phyloP scores from a whole-genome alignment of 331 rosid species.

The Malus hybrid region DNA sequence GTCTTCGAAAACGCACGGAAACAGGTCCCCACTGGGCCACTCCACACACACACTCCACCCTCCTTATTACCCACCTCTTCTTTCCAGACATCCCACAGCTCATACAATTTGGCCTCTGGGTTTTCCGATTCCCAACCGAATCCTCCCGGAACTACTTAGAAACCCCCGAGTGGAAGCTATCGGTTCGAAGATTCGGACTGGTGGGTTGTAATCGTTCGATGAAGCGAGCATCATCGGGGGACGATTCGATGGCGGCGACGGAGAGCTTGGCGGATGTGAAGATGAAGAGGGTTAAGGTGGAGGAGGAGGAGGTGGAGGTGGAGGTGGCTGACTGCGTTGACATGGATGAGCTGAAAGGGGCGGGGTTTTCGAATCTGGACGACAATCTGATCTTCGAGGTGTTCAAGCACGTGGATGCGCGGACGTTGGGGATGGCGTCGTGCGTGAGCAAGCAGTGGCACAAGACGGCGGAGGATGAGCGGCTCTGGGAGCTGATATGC shows the following conservation, averaged over 20 bases:
- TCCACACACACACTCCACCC: slow-evolving; percentile 7
- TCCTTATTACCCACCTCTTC: not conserved
- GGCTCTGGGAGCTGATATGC: slow-evolving; percentile 98
- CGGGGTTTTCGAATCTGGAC: slow-evolving; percentile 41
- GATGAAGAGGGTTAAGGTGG: slow-evolving; percentile 49
- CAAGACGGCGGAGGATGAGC: slow-evolving; percentile 79
- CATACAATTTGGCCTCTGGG: not conserved
- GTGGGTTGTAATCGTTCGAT: slow-evolving; percentile 17
- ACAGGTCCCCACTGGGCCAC: slow-evolving; percentile 37
- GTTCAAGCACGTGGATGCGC: slow-evolving; percentile 76
- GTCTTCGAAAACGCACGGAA: slow-evolving; percentile 56
- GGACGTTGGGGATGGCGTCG: slow-evolving; percentile 60
- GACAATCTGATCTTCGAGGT: slow-evolving; percentile 82
- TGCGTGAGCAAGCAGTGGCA: slow-evolving; percentile 95
- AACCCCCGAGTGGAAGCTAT: not conserved
- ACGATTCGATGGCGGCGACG: not conserved
- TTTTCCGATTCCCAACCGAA: not conserved
- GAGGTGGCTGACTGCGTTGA: not conserved
- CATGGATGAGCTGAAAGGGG: not conserved
- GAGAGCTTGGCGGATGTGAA: slow-evolving; percentile 19
- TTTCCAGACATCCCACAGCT: not conserved
- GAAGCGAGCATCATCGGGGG: slow-evolving; percentile 52
- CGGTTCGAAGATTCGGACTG: not conserved
- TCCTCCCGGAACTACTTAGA: not conserved
- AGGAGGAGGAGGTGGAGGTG: not conserved